Base-by-base conservation (phyloP, 345 rosid species). In the Linum tenue region DNA sequence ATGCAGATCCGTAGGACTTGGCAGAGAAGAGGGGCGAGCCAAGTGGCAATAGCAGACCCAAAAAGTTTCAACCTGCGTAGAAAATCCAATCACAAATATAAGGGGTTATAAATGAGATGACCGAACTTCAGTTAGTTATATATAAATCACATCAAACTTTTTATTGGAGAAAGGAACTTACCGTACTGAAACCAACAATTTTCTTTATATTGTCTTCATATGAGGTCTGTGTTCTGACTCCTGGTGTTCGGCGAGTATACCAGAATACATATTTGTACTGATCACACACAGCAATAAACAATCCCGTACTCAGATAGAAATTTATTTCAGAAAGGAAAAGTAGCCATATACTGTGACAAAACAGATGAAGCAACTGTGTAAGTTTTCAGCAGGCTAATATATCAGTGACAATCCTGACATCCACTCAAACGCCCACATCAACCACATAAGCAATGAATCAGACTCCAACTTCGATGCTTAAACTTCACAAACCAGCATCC, bases 131-230 rank as follows among this genome's bases (percentile, higher is more conserved):
- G 9, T 48, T 5, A 9, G 3, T 7, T 5, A 15, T 12, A 48
- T 10, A 9, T 9, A 9, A 10, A 9, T 10, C 53, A 48, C 53
- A 48, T 9, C 53, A 48, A 43, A 43, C 50, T 43, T 3, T 10
- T 31, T 67, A 64, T 62, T 7, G 40, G 14, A 11, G 42, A 43
- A 63, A 11, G 58, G 9, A 73, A 68, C 91, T 84, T 75, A 88
- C 97, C 0, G 96, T 88, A 69, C 95, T 89, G 73, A 91, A 95
- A n/a, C 87, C 97, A 39, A 80, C 87, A 57, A 95, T 87, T 80
- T 89, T 89, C 89, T 85, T 95, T 68, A 91, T 82, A 72, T 95
- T 95, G 76, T 95, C 96, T 78, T 89, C 99, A 5, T 95, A 95
- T 5, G 99, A 84, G 37, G 97, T 80, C 69, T 88, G 96, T 61